Base-by-base conservation (phyloP, 306 rosid species). In the Cucurbita pepo region DNA sequence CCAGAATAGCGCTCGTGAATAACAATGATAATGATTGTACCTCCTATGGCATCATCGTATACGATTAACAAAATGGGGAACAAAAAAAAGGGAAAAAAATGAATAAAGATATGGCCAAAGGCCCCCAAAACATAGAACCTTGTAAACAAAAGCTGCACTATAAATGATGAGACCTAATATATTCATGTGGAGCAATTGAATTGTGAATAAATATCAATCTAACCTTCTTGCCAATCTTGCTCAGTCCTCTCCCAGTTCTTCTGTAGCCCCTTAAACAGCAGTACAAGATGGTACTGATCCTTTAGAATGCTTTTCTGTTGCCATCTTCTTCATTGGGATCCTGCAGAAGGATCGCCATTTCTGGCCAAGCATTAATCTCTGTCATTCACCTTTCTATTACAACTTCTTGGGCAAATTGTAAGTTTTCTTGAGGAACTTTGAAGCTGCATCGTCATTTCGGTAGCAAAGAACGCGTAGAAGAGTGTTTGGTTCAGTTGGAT, bases 391-490 rank as follows among this genome's bases (percentile, higher is more conserved):
- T 37, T 21, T 15, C 75, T 38, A 51, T 87, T 64, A 91, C 77
- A 89, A 86, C 83, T 94, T 94, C 89, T 91, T 94, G 6, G 99
- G 99, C 80, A 94, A 81, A 84, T 94, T 87, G 57, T 91, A 94
- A 36, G 96, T 81, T 86, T 91, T 94, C 76, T 86, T 94, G 34
- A 94, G 91, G 79, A 94, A 94, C 85, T 77, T 94, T 0, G 99
- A 64, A 19, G 99, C 97, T 25, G 87, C 44, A 61, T 91, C 97
- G 70, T 94, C 99, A 11, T 88, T 94, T 73, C 99, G 77, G 80
- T 91, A 82, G 84, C 99, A 94, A 77, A 94, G 63, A 75, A 89
- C 88, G 9, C 99, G 99, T 44, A 94, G 82, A 66, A 94, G 82
- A 14, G 99, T 91, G 87, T 94, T 94, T 45, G 99, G 95, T 44